Evolutionary conservation across 805 yeast species (phyloP), one percentile per base, ranked within the genome.

Genomic region (Cyberlindnera xylosilytica): DNA sequence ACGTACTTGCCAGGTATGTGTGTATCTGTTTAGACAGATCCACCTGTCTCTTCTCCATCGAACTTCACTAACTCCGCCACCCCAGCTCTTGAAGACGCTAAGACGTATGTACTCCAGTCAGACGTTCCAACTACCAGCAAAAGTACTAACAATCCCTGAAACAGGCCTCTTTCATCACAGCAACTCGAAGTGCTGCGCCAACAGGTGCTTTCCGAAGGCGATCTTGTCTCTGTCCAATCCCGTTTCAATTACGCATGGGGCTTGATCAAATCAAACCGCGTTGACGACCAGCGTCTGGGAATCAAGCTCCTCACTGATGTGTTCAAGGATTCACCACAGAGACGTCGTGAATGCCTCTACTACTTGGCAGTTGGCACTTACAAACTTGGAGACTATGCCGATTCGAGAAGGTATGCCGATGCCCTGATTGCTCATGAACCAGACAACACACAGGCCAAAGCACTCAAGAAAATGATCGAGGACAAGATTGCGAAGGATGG

Each of bases 221-320:
- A 93, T 5, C 69, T 74, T 30, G 89, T 87, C 0, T 73, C 90
- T 0, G 74, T 86, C 0, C 97, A 89, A 62, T 83, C 97, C 2
- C 77, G 81, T 44, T 93, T 93, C 73, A 93, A 95, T 64, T 87
- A 86, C 55, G 95, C 97, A 0, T 93, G 99, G 99, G 99, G 95
- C 4, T 69, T 93, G 38, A 78, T 95, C 49, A 90, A 88, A 61
- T 81, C 95, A 2, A 59, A 63, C 38, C 70, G 73, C 38, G 69
- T 71, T 18, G 73, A 70, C 30, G 83, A 86, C 47, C 95, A 87
- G 57, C 73, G 83, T 53, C 72, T 83, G 38, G 99, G 98, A 0
- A 79, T 93, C 15, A 81, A 78, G 41, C 70, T 91, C 22, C 69
- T 93, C 45, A 76, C 87, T 0, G 79, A 78, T 34, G 68, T 68